phyloP scores from a whole-genome alignment of 2,329 filamentous ascomycete genomes.

The Verticillium klebahnii region DNA sequence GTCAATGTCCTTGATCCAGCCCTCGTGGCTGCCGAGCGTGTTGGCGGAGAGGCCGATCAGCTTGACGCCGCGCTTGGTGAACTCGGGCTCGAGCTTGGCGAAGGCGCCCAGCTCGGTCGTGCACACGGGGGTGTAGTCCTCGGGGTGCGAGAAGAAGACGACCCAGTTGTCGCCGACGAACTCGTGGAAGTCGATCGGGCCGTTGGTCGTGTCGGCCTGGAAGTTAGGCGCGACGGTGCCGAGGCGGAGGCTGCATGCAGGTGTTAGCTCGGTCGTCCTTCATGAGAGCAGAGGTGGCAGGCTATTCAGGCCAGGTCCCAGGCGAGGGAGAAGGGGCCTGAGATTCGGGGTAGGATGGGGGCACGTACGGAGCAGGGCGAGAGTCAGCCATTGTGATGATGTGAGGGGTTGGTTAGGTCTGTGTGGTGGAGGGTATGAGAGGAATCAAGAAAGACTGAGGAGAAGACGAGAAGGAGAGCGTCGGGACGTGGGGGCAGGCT shows the following conservation, averaged over 20 bases:
- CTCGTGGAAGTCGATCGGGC: conserved; percentile 78
- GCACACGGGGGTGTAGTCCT: conserved; percentile 92
- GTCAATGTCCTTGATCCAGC: conserved; percentile 87
- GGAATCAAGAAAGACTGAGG: not conserved
- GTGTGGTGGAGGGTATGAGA: not conserved
- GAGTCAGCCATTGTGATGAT: conserved; percentile 14
- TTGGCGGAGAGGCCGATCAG: conserved; percentile 89
- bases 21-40: conserved; percentile 74
- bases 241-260: conserved; percentile 51
- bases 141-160: conserved; percentile 79
- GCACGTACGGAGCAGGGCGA: conserved; percentile 13
- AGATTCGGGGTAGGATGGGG: not conserved
- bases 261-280: not conserved
- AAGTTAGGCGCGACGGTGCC: conserved; percentile 73
- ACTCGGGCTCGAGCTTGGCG: conserved; percentile 83
- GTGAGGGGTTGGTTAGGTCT: not conserved
- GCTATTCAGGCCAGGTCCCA: too few species aligned
- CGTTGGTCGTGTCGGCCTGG: conserved; percentile 73
- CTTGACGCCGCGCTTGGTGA: conserved; percentile 82
- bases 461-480: not conserved
- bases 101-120: conserved; percentile 94
- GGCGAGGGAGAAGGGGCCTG: not conserved
- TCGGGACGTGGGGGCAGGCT: not conserved
- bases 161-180: conserved; percentile 77
- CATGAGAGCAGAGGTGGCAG: too few species aligned